These are phyloP conservation scores for Discostella pseudostelligera DNA, from an alignment of 108 stramenopile genomes.

Conservation along the genomic window DNA sequence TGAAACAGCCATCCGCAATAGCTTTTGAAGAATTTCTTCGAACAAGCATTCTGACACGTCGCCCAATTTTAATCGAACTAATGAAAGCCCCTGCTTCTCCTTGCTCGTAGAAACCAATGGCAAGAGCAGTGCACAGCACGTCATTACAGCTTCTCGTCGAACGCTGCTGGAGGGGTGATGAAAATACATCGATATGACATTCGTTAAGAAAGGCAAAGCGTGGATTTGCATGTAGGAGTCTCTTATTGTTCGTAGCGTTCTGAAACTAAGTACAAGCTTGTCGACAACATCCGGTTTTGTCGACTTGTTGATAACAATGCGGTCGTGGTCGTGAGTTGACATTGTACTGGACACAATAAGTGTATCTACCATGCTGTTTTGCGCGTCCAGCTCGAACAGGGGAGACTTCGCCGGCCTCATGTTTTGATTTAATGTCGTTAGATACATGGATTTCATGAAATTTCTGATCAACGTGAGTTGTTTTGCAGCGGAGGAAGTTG, in stretches of 20 bases:
- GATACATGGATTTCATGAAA: conserved; percentile 29
- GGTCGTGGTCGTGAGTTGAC: not conserved
- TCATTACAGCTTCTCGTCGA: conserved; percentile 76
- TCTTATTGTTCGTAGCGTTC: conserved; percentile 85
- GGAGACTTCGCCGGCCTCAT: conserved; percentile 21
- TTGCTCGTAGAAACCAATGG: conserved; percentile 36
- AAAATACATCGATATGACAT: conserved; percentile 77
- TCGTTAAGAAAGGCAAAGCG: conserved; percentile 80
- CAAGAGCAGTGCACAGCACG: conserved; percentile 81
- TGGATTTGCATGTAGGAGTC: conserved; percentile 58
- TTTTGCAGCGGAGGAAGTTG: not conserved
- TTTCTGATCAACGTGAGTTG: conserved; percentile 17
- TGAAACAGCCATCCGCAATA: conserved; percentile 80
- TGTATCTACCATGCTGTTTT: conserved; percentile 6
- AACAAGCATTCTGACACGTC: conserved; percentile 62
- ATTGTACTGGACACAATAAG: not conserved
- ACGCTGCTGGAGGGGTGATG: conserved; percentile 75
- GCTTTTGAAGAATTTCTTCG: conserved; percentile 78
- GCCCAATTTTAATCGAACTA: conserved; percentile 49
- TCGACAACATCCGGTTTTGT: conserved; percentile 51
- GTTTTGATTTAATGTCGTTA: conserved; percentile 30
- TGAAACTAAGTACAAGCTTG: conserved; percentile 76
- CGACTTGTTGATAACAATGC: conserved; percentile 54
- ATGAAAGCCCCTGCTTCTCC: conserved; percentile 10
- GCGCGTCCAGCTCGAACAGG: conserved; percentile 8